Base-by-base conservation (phyloP, 2,329 filamentous ascomycete genomes). In the Paecilomyces fulvus region DNA sequence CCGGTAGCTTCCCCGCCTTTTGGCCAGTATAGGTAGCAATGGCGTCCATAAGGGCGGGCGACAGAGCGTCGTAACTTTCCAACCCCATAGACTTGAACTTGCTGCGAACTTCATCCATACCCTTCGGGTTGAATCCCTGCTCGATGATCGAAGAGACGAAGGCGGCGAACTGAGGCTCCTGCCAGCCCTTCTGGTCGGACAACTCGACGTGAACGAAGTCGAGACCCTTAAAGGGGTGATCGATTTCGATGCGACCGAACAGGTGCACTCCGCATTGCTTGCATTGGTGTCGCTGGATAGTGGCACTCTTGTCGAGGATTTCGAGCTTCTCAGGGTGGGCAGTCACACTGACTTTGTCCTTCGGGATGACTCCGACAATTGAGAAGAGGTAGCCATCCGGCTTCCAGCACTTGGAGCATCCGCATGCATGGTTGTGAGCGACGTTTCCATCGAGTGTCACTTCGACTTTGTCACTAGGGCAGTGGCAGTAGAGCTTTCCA, bases 331-430 rank as follows among this genome's bases (percentile, higher is more conserved):
- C 61, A 14, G 52, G 75, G 71, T 85, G 82, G 63, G 82, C 79
- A 0, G 82, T 82, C 17, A 88, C 81, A 20, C 66, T 64, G 51
- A 88, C 59, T 53, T 81, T 75, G 53, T 81, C 79, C 7, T 70
- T 68, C 5, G 85, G 80, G 2, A 87, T 71, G 54, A 88, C 85
- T 57, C 74, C 84, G 51, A 88, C 78, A 62, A 88, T 65, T 58
- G 81, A 81, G 77, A 88, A 88, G 59, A 88, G 79, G 0, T 83
- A 77, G 30, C 82, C 82, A 1, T 70, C 57, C 4, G 85, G 85
- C 71, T 87, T 88, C 84, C 84, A 88, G 79, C 85, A 88, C 70
- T 87, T 85, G 55, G 83, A 86, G 73, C 85, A 88, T 60, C 85
- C 85, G 71, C 85, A 88, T 55, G 83, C 84, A 72, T 88, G 85